Evolutionary conservation across 2,329 filamentous ascomycete species (phyloP).

Genomic region (Ustilaginoidea virens): DNA sequence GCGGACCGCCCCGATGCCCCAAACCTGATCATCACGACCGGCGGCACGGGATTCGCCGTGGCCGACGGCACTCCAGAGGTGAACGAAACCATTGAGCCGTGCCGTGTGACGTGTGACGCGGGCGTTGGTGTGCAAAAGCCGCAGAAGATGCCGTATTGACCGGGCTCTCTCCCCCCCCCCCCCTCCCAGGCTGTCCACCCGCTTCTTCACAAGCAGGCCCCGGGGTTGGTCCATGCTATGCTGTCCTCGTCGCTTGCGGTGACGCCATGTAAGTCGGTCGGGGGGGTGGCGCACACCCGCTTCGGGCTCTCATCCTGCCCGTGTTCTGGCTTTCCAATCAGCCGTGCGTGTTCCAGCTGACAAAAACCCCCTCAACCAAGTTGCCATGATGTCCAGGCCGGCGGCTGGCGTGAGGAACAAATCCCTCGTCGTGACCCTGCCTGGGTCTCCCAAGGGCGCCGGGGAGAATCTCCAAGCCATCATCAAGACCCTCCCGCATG

Average conservation of each 20-base stretch:
- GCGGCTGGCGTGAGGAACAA: slow-evolving; percentile 75
- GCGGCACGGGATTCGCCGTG: slow-evolving; percentile 82
- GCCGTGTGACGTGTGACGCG: too few species aligned
- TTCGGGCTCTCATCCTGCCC: neutral
- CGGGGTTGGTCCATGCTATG: slow-evolving; percentile 93
- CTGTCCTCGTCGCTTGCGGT: slow-evolving; percentile 67
- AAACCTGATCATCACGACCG: slow-evolving; percentile 76
- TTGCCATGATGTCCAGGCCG: slow-evolving; percentile 92
- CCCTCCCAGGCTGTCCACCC: slow-evolving; percentile 64
- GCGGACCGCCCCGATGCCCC: slow-evolving; percentile 46
- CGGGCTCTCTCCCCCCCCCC: too few species aligned
- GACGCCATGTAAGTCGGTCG: slow-evolving; percentile 63
- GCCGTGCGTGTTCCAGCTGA: too few species aligned
- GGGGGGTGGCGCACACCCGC: too few species aligned
- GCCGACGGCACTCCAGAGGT: slow-evolving; percentile 84
- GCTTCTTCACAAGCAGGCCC: slow-evolving; percentile 70
- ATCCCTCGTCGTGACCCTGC: slow-evolving; percentile 74
- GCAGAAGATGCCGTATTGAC: too few species aligned
- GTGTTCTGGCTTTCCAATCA: too few species aligned
- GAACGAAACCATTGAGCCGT: slow-evolving; percentile 5
- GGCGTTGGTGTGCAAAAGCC: too few species aligned
- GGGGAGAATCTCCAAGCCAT: slow-evolving; percentile 84
- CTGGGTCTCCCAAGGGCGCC: slow-evolving; percentile 89
- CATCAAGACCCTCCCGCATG: slow-evolving; percentile 82
- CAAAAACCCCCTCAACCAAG: slow-evolving; percentile 25